These are phyloP conservation scores for Ogataea parapolymorpha DNA, from an alignment of 805 yeast genomes.

Conservation along the genomic window DNA sequence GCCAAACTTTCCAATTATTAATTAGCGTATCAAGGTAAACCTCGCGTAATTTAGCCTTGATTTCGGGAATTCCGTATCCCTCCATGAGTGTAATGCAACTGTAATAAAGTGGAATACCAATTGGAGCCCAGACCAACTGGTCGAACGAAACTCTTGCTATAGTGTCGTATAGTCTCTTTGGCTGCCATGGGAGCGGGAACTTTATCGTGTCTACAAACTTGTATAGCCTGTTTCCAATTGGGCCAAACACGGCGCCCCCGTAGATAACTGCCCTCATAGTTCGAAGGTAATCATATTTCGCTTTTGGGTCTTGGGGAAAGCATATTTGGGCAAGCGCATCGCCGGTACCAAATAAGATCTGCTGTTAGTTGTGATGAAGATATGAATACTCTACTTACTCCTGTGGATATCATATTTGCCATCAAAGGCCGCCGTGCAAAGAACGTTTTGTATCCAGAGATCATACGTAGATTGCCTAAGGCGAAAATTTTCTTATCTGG, in stretches of 20 bases:
- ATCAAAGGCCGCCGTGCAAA: constrained; percentile 1
- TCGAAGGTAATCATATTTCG: constrained; percentile 47
- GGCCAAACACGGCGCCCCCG: constrained; percentile 74
- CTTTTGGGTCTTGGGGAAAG: constrained; percentile 32
- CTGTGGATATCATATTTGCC: constrained; percentile 48
- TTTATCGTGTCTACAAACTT: constrained; percentile 42
- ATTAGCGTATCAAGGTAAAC: constrained; percentile 66
- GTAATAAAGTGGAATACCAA: constrained; percentile 71
- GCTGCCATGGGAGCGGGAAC: constrained; percentile 31
- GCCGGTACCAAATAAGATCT: constrained; percentile 59
- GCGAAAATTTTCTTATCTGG: constrained; percentile 3
- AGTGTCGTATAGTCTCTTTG: constrained; percentile 32
- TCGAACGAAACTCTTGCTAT: constrained; percentile 59
- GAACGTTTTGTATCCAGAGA: background rate
- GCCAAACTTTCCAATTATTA: constrained; percentile 90
- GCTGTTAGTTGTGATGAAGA: too few relatives aligned
- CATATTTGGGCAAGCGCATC: constrained; percentile 67
- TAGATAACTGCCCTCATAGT: constrained; percentile 63
- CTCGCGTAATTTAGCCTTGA: constrained; percentile 41
- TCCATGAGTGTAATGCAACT: constrained; percentile 67
- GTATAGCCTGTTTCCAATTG: constrained; percentile 74
- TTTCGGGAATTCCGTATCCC: constrained; percentile 39
- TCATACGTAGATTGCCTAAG: background rate
- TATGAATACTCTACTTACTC: constrained; percentile 24
- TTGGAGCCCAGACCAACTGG: constrained; percentile 75